Evolutionary conservation across 2,329 filamentous ascomycete species (phyloP).

Genomic region (Lachnellula hyalina): DNA sequence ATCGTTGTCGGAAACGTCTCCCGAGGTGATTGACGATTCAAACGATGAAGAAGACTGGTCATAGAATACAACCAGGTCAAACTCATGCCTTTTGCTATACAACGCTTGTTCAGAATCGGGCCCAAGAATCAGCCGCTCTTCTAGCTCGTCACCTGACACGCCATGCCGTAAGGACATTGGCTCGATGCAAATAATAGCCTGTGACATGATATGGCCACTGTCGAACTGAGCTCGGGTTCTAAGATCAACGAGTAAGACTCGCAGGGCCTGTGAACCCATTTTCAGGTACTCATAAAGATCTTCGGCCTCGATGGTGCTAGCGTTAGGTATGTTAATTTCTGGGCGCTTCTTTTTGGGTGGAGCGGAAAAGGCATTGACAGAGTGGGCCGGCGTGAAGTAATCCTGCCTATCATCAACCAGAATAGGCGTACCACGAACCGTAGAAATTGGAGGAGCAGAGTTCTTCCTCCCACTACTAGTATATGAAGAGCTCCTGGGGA

Average conservation of each 20-base stretch:
- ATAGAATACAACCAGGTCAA: conserved; percentile 87
- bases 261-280: conserved; percentile 44
- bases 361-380: conserved; percentile 6
- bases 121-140: conserved; percentile 64
- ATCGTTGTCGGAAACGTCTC: conserved; percentile 43
- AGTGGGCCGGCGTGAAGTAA: conserved; percentile 20
- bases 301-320: conserved; percentile 41
- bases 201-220: conserved; percentile 80
- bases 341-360: conserved; percentile 1
- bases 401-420: conserved; percentile 17
- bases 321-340: conserved; percentile 15
- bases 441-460: conserved; percentile 24
- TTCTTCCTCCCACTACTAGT: conserved; percentile 16
- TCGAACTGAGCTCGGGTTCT: conserved; percentile 77
- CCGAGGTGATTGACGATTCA: conserved; percentile 35
- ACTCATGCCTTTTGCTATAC: conserved; percentile 68
- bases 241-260: conserved; percentile 81
- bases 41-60: conserved; percentile 56
- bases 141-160: conserved; percentile 56
- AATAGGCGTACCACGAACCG: conserved; percentile 19
- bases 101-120: conserved; percentile 69
- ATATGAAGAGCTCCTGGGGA: conserved; percentile 24
- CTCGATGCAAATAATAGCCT: conserved; percentile 84
- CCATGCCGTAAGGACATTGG: conserved; percentile 68
- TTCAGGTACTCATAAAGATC: conserved; percentile 67